phyloP scores from a whole-genome alignment of 805 yeast genomes.

The Kodamaea lidongshanica region DNA sequence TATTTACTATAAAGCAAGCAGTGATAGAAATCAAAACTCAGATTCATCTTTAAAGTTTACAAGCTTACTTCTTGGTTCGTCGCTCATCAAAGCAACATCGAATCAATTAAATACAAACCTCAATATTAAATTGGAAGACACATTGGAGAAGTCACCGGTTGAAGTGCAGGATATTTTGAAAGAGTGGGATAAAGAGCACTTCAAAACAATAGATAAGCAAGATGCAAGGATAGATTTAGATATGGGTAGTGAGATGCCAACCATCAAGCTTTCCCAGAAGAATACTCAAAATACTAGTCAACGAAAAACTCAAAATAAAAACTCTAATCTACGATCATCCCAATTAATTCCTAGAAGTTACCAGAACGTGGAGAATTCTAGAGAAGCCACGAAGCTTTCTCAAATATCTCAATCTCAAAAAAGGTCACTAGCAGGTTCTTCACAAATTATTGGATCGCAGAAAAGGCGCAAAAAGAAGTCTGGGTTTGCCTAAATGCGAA shows the following conservation, averaged over 20 bases:
- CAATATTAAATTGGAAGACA: conserved; percentile 2
- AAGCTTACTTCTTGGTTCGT: conserved; percentile 9
- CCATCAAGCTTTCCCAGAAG: conserved; percentile 12
- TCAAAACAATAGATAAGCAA: not conserved
- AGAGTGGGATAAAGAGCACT: conserved; percentile 6
- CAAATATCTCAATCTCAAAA: too few relatives aligned
- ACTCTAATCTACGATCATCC: too few relatives aligned
- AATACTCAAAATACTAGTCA: too few relatives aligned
- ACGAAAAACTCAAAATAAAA: too few relatives aligned
- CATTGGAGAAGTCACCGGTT: conserved; percentile 3
- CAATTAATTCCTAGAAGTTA: too few relatives aligned
- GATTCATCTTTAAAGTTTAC: conserved; percentile 5
- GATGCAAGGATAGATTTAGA: too few relatives aligned
- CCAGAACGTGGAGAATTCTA: too few relatives aligned
- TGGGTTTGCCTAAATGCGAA: conserved; percentile 39
- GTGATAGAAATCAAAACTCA: conserved; percentile 1
- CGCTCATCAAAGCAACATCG: conserved; percentile 11
- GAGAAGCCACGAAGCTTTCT: too few relatives aligned
- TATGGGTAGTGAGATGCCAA: conserved; percentile 5
- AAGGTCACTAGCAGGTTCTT: not conserved
- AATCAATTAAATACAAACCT: conserved; percentile 1
- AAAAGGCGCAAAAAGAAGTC: conserved; percentile 27
- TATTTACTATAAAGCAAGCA: conserved; percentile 4
- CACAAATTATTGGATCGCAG: conserved; percentile 4
- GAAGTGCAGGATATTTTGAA: conserved; percentile 4